These are phyloP conservation scores for Eragrostis nindensis DNA, from an alignment of 176 grass and related monocot genomes.

Conservation along the genomic window DNA sequence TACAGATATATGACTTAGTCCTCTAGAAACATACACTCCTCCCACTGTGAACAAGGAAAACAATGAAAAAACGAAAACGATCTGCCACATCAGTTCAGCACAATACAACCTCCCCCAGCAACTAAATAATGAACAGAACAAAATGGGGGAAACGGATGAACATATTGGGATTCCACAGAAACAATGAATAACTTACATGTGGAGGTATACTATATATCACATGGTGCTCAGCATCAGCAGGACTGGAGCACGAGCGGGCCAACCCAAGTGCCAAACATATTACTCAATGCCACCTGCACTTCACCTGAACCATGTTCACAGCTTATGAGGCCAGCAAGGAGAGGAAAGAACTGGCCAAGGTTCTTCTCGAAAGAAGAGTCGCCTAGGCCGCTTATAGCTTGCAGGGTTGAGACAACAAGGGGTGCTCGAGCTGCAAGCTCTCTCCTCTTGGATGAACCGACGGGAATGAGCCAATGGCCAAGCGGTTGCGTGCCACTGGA, in stretches of 20 bases:
- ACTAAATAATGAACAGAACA: conserved; percentile 47
- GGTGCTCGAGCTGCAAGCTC: conserved; percentile 93
- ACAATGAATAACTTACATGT: conserved; percentile 50
- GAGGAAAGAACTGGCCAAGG: conserved; percentile 82
- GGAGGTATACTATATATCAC: conserved; percentile 42
- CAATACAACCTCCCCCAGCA: conserved; percentile 32
- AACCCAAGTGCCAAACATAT: conserved; percentile 85
- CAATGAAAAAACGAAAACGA: not conserved
- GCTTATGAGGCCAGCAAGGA: conserved; percentile 81
- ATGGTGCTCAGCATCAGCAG: conserved; percentile 56
- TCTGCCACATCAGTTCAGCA: conserved; percentile 29
- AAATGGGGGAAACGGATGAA: conserved; percentile 27
- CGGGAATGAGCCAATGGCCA: conserved; percentile 76
- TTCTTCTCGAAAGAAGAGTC: conserved; percentile 81
- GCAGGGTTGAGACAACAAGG: conserved; percentile 85
- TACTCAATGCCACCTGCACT: conserved; percentile 87
- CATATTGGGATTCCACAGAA: conserved; percentile 18
- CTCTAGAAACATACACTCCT: conserved; percentile 51
- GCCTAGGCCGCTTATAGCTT: conserved; percentile 74
- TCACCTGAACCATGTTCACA: conserved; percentile 97
- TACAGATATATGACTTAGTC: conserved; percentile 43
- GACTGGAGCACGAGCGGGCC: conserved; percentile 79
- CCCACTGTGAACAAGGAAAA: conserved; percentile 28
- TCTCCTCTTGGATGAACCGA: conserved; percentile 88
- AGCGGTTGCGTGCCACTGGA: conserved; percentile 47